These are phyloP conservation scores for Pseudophaeomoniella oleicola DNA, from an alignment of 2,329 filamentous ascomycete genomes.

Conservation along the genomic window DNA sequence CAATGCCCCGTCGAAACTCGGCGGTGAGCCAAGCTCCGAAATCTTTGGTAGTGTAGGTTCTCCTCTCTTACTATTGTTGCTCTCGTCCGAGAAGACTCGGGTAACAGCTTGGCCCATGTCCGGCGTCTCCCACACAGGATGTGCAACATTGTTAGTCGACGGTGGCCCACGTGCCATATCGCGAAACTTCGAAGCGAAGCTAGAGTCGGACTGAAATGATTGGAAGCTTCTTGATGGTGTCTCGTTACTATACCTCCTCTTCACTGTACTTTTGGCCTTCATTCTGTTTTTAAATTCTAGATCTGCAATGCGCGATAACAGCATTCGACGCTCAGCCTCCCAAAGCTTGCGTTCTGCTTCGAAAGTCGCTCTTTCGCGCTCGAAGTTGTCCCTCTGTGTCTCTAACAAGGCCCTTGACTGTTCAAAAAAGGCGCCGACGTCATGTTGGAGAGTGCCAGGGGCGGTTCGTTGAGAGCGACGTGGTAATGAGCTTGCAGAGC, in stretches of 20 bases:
- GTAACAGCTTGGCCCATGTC: slow-evolving; percentile 24
- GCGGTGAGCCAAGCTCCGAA: slow-evolving; percentile 16
- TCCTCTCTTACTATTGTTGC: slow-evolving; percentile 9
- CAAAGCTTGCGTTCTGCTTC: slow-evolving; percentile 27
- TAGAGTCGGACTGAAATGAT: slow-evolving; percentile 10
- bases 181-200: background rate
- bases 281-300: slow-evolving; percentile 19
- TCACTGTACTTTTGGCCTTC: slow-evolving; percentile 6
- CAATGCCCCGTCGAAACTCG: slow-evolving; percentile 24
- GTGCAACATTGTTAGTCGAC: slow-evolving; percentile 4
- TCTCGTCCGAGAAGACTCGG: slow-evolving; percentile 25
- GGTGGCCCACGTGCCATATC: slow-evolving; percentile 1
- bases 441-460: slow-evolving; percentile 9
- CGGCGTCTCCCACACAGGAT: slow-evolving; percentile 29
- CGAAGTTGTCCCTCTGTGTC: slow-evolving; percentile 22
- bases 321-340: slow-evolving; percentile 26
- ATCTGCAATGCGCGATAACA: slow-evolving; percentile 25
- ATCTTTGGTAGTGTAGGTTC: slow-evolving; percentile 15
- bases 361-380: slow-evolving; percentile 25
- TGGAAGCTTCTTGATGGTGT: slow-evolving; percentile 7
- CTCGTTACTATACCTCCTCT: slow-evolving; percentile 11
- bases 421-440: slow-evolving; percentile 24
- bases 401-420: slow-evolving; percentile 24
- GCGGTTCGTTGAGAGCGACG: slow-evolving; percentile 8
- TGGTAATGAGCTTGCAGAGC: slow-evolving; percentile 11